phyloP scores from a whole-genome alignment of 305 asterid species.

The Salvia sclarea region DNA sequence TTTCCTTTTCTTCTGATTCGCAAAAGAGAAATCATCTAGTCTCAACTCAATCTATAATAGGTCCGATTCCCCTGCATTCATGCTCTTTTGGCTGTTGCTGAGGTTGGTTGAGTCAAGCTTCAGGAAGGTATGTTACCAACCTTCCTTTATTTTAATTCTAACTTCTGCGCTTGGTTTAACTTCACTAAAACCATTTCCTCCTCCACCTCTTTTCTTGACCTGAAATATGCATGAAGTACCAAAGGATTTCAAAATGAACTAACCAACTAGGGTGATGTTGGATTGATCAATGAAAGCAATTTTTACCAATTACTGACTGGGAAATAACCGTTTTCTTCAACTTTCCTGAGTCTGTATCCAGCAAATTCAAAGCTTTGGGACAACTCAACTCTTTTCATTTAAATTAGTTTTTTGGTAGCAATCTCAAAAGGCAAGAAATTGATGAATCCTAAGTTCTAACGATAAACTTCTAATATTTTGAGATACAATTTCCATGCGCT shows the following conservation, averaged over 20 bases:
- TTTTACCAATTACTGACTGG: constrained; percentile 1
- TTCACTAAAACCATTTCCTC: constrained; percentile 4
- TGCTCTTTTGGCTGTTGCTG: constrained; percentile 56
- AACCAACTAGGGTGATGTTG: background rate
- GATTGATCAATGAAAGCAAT: constrained; percentile 6
- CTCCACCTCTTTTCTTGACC: background rate
- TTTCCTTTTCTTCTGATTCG: constrained; percentile 30
- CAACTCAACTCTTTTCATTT: background rate
- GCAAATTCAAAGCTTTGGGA: constrained; percentile 4
- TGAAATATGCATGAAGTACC: background rate
- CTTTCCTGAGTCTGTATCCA: background rate
- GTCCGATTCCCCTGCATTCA: constrained; percentile 64
- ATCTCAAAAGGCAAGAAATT: background rate
- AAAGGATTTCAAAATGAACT: background rate
- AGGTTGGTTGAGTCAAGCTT: constrained; percentile 44
- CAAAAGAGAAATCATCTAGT: constrained; percentile 38
- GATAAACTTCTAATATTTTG: background rate
- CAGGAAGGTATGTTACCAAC: constrained; percentile 45
- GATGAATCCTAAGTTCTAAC: constrained; percentile 21
- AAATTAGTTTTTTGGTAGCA: background rate
- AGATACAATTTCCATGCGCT: background rate
- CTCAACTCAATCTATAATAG: constrained; percentile 47
- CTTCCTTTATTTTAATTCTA: constrained; percentile 30
- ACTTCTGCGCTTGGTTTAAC: constrained; percentile 3
- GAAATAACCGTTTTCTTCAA: constrained; percentile 4